Percentiles rank a stretch among this genome's conserved stretches.
phyloP scores from a whole-genome alignment of 257 asterid genomes.

The Voacanga thouarsii region DNA sequence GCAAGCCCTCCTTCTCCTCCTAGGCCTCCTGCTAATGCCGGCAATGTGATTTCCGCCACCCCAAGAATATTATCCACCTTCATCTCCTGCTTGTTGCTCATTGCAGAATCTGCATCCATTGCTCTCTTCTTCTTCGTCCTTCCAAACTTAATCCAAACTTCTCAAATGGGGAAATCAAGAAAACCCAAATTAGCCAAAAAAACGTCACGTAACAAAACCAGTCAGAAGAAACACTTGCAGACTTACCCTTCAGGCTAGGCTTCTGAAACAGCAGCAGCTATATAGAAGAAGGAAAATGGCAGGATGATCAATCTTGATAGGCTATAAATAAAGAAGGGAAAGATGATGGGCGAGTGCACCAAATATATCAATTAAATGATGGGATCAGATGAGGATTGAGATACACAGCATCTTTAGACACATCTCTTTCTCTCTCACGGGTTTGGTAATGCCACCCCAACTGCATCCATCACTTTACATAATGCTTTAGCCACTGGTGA shows the following conservation, averaged over 20 bases:
- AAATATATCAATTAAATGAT: slow-evolving; percentile 13
- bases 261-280: not conserved
- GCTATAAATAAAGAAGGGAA: slow-evolving; percentile 30
- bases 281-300: not conserved
- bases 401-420: not conserved
- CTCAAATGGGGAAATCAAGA: not conserved
- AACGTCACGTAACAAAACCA: too few relatives aligned
- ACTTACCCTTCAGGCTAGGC: not conserved
- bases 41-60: slow-evolving; percentile 19
- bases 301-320: slow-evolving; percentile 15
- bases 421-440: slow-evolving; percentile 31
- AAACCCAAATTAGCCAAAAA: not conserved
- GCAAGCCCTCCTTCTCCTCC: slow-evolving; percentile 41
- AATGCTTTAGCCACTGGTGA: slow-evolving; percentile 42
- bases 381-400: slow-evolving; percentile 11
- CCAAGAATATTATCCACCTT: slow-evolving; percentile 43
- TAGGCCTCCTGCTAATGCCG: slow-evolving; percentile 20
- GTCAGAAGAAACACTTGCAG: too few relatives aligned
- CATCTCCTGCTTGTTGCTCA: slow-evolving; percentile 31
- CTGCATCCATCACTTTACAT: slow-evolving; percentile 40
- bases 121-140: not conserved
- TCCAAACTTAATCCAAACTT: not conserved
- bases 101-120: slow-evolving; percentile 45
- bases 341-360: slow-evolving; percentile 22
- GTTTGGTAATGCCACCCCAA: slow-evolving; percentile 38